phyloP scores from a whole-genome alignment of 805 yeast genomes.

The Diddensiella transvaalensis region DNA sequence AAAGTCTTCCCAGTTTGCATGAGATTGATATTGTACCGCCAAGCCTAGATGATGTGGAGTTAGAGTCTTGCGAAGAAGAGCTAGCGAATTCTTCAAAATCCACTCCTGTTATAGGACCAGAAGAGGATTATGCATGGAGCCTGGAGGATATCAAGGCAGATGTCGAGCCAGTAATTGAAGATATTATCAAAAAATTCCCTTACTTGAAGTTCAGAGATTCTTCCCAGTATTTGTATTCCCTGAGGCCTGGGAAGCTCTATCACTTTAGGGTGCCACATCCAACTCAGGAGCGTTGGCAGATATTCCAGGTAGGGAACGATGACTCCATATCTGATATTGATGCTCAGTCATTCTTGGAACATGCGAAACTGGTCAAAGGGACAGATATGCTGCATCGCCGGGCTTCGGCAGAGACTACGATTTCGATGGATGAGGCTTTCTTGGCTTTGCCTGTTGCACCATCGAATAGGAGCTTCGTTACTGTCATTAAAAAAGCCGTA shows the following conservation, averaged over 20 bases:
- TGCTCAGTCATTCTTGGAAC: constrained; percentile 20
- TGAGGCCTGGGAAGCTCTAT: constrained; percentile 23
- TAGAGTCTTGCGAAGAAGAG: constrained; percentile 1
- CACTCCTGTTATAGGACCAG: constrained; percentile 4
- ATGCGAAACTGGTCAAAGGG: neutral
- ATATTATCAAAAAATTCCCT: constrained; percentile 21
- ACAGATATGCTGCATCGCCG: neutral
- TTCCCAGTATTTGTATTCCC: constrained; percentile 18
- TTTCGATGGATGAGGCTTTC: neutral
- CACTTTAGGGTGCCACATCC: constrained; percentile 27
- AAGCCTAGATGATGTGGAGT: neutral
- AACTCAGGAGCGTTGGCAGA: constrained; percentile 31
- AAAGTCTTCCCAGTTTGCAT: constrained; percentile 17
- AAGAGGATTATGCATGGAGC: constrained; percentile 30
- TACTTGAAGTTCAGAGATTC: constrained; percentile 19
- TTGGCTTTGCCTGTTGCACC: constrained; percentile 8
- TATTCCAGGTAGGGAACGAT: constrained; percentile 30
- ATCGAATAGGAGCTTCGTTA: constrained; percentile 13
- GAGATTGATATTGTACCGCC: constrained; percentile 7
- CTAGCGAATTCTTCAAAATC: neutral
- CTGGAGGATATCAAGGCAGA: constrained; percentile 33
- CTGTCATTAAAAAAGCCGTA: constrained; percentile 17
- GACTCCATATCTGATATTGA: constrained; percentile 30
- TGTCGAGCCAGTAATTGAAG: constrained; percentile 33
- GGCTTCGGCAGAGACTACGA: neutral